Evolutionary conservation across 257 asterid species (phyloP).

Genomic region (Echites panduratus): DNA sequence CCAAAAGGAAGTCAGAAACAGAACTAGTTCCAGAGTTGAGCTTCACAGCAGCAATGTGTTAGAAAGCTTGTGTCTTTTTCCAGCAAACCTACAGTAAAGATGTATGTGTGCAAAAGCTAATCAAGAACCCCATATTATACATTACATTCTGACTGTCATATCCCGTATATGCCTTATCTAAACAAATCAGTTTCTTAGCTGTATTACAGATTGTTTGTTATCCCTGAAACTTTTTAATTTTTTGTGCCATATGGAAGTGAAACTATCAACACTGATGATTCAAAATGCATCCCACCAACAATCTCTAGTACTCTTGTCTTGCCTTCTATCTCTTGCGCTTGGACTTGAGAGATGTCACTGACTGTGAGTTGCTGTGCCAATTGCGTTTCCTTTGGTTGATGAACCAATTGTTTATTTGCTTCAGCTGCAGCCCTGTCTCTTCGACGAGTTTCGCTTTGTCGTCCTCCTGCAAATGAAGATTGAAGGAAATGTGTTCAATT

Average conservation of each 20-base stretch:
- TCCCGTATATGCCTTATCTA: conserved; percentile 6
- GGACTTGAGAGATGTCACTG: conserved; percentile 81
- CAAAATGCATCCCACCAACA: not conserved
- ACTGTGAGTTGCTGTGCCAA: conserved; percentile 87
- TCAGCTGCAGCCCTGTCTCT: conserved; percentile 86
- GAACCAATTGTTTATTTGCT: conserved; percentile 97
- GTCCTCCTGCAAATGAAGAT: conserved; percentile 55
- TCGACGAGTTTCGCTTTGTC: conserved; percentile 96
- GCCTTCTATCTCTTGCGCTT: conserved; percentile 72
- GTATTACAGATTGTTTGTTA: conserved; percentile 7
- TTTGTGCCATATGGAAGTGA: not conserved
- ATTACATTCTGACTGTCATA: conserved; percentile 19
- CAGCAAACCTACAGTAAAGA: conserved; percentile 23
- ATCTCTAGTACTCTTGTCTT: not conserved
- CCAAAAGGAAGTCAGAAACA: conserved; percentile 6
- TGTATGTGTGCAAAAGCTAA: conserved; percentile 22
- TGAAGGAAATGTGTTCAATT: not conserved
- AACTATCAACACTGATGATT: not conserved
- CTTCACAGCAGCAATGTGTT: conserved; percentile 17
- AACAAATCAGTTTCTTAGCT: conserved; percentile 14
- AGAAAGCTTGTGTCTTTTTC: conserved; percentile 23
- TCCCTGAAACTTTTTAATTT: not conserved
- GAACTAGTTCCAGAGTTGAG: conserved; percentile 4
- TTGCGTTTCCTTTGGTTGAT: conserved; percentile 93
- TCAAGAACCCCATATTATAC: conserved; percentile 18